phyloP scores from a whole-genome alignment of 495 filamentous ascomycete genomes.

The Aspergillus incahuasiensis region DNA sequence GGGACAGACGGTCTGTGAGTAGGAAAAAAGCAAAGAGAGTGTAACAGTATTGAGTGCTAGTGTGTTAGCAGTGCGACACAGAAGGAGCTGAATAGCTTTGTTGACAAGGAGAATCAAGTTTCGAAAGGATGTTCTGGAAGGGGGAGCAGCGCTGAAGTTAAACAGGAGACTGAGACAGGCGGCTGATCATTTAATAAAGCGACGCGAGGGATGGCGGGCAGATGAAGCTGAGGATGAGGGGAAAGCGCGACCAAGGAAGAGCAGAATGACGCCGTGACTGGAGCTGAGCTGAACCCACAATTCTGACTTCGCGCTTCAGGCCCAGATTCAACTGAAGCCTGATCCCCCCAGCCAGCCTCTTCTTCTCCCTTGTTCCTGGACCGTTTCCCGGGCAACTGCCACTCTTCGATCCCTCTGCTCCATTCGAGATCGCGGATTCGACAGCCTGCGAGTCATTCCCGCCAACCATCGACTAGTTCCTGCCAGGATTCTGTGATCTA shows the following conservation, averaged over 20 bases:
- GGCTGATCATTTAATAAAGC: background rate
- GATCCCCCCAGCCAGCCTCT: background rate
- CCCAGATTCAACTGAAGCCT: background rate
- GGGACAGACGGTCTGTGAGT: background rate
- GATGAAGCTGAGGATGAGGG: background rate
- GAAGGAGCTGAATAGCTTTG: conserved; percentile 11
- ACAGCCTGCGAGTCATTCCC: conserved; percentile 1
- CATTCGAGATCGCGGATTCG: background rate
- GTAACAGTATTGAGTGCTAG: background rate
- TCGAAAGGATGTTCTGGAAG: background rate
- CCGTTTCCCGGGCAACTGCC: conserved; percentile 36
- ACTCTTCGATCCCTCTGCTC: conserved; percentile 14
- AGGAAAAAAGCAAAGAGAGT: conserved; percentile 6
- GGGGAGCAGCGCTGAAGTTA: background rate
- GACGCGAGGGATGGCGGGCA: background rate
- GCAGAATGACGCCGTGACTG: background rate
- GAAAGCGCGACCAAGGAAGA: background rate
- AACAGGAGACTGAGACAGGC: background rate
- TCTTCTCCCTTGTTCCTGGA: background rate
- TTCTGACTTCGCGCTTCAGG: background rate
- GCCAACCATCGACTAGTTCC: background rate
- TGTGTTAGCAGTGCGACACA: background rate
- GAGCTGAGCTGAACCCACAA: background rate
- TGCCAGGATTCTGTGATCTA: background rate
- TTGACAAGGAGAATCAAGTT: background rate